Conservation (phyloP, 1,284 basidiomycete species). For the Xanthoconium separans region DNA sequence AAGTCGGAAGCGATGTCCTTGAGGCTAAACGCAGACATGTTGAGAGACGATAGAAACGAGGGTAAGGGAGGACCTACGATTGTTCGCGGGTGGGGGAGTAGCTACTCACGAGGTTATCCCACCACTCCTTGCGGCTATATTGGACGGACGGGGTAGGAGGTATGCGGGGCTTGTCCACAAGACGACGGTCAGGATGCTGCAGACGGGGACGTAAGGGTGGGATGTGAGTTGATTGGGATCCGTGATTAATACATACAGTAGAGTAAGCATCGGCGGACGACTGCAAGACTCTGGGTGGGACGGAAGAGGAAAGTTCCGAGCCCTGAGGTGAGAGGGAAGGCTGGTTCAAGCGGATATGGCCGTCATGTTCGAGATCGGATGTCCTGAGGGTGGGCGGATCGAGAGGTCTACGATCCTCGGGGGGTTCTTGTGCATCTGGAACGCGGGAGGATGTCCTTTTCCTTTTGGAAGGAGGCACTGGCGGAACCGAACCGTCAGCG, state of each 20-base stretch:
- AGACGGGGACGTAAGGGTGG: background rate
- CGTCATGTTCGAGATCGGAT: slow-evolving; percentile 29
- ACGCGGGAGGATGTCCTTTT: slow-evolving; percentile 44
- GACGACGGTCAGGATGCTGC: slow-evolving; percentile 29
- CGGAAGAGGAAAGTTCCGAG: slow-evolving; percentile 32
- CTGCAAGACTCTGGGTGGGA: slow-evolving; percentile 23
- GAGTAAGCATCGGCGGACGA: slow-evolving; percentile 28
- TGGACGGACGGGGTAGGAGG: slow-evolving; percentile 43
- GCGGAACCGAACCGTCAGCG: slow-evolving; percentile 51
- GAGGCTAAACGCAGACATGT: slow-evolving; percentile 37
- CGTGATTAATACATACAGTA: slow-evolving; percentile 18
- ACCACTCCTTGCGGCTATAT: slow-evolving; percentile 56
- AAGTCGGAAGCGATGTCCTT: slow-evolving; percentile 54
- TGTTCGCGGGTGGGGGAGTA: slow-evolving; percentile 45
- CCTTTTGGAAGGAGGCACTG: slow-evolving; percentile 53
- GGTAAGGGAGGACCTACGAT: slow-evolving; percentile 36
- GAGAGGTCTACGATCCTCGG: slow-evolving; percentile 30
- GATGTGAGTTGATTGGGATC: background rate
- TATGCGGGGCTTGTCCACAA: slow-evolving; percentile 37
- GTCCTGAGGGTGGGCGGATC: slow-evolving; percentile 29
- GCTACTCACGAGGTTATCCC: slow-evolving; percentile 56
- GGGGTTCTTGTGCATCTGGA: slow-evolving; percentile 33
- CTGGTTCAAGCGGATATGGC: slow-evolving; percentile 26
- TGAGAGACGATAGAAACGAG: background rate
- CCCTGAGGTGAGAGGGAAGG: slow-evolving; percentile 33